Evolutionary conservation across 768 basidiomycete genomes (phyloP), one percentile per base, ranked within the genome.

Genomic region (Auriculariales sp.): DNA sequence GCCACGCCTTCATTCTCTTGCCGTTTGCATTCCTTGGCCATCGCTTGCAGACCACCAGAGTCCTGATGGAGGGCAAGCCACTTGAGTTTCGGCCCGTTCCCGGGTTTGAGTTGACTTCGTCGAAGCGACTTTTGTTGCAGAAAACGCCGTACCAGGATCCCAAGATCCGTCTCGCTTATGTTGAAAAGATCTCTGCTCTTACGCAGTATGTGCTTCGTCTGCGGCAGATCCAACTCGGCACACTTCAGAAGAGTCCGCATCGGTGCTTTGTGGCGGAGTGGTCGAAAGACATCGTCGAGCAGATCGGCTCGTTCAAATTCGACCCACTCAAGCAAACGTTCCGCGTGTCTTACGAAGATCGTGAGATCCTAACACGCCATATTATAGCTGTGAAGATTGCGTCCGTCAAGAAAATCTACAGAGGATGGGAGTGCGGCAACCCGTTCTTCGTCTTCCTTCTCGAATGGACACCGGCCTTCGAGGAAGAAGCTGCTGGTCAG

Each of bases 401-500:
- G 3, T 78, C 70, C 56, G 77, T 87, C 48, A 69, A 71, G 39
- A 74, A 70, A 54, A 69, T 87, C 39, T 80, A 70, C 2, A 67
- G 76, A 28, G 83, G 81, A 9, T 68, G 71, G 42, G 81, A 84
- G 30, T 65, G 58, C 52, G 75, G 75, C n/a, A 70, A 75, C 36
- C 81, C 79, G 31, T 86, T 52, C 36, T 22, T 44, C 17, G 39
- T 79, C 58, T 83, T 86, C 50, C 80, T 84, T 53, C 69, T 78
- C 3, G 57, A 74, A 25, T 77, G 73, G 0, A 85, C 87, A 3
- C 81, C 84, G 0, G 62, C 73, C 7, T 63, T 88, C 11, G 83
- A 85, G 58, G 63, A 66, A 50, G 71, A 79, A 46, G 66, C 75
- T 28, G 76, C 82, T 54, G 72, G 81, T 58, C 68, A 75, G 27